Percentiles rank a stretch among this genome's conserved stretches.
phyloP scores from a whole-genome alignment of 108 stramenopile species.

The Schizochytrium sp. region DNA sequence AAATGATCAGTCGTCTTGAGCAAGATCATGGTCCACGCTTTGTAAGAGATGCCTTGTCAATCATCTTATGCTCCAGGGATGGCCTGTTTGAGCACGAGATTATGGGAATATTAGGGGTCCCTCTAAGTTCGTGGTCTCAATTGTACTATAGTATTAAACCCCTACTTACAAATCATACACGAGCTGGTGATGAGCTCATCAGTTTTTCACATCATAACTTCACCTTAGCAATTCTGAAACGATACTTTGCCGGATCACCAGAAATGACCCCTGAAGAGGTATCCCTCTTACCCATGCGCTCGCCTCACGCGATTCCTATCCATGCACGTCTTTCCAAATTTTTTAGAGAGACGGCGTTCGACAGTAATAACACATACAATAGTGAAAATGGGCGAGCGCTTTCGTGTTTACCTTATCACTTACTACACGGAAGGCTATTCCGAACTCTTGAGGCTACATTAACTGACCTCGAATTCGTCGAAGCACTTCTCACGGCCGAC shows the following conservation, averaged over 20 bases:
- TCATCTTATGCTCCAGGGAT: slow-evolving; percentile 39
- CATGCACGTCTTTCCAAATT: slow-evolving; percentile 47
- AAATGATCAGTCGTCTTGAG: slow-evolving; percentile 53
- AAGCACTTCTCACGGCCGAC: slow-evolving; percentile 34
- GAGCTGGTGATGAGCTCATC: slow-evolving; percentile 33
- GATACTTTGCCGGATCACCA: slow-evolving; percentile 1
- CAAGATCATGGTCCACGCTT: slow-evolving; percentile 54
- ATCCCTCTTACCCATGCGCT: slow-evolving; percentile 24
- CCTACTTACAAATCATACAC: background rate
- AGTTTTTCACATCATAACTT: slow-evolving; percentile 46
- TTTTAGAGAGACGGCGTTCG: slow-evolving; percentile 17
- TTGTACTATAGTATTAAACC: slow-evolving; percentile 54
- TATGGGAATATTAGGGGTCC: slow-evolving; percentile 33
- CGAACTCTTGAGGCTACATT: slow-evolving; percentile 44
- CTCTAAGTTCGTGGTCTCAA: slow-evolving; percentile 42
- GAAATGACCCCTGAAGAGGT: slow-evolving; percentile 1
- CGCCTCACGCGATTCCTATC: slow-evolving; percentile 37
- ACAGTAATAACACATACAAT: background rate
- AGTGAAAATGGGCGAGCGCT: slow-evolving; percentile 36
- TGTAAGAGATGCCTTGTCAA: slow-evolving; percentile 39
- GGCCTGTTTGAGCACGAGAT: slow-evolving; percentile 52
- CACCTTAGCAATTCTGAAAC: slow-evolving; percentile 36
- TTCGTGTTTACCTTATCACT: slow-evolving; percentile 24
- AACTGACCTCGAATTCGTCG: slow-evolving; percentile 45
- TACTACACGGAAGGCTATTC: slow-evolving; percentile 13